These are phyloP conservation scores for Erodium moschatum DNA, from an alignment of 441 rosid genomes.

Conservation along the genomic window DNA sequence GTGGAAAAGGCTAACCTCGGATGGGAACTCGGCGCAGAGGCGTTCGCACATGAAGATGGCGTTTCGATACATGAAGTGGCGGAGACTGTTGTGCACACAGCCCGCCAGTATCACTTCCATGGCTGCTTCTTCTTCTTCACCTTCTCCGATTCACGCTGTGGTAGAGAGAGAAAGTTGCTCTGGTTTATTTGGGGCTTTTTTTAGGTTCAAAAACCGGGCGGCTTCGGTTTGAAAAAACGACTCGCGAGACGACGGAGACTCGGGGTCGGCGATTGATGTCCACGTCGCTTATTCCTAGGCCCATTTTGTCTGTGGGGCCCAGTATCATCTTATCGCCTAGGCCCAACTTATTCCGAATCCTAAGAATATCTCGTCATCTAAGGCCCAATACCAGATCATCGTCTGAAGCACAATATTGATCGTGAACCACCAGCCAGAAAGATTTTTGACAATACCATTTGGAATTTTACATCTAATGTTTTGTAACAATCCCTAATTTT, in stretches of 20 bases:
- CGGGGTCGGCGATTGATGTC: no score
- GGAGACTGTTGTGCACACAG: slow-evolving; percentile 73
- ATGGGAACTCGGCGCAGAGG: slow-evolving; percentile 88
- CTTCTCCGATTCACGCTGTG: slow-evolving; percentile 20
- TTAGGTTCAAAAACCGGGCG: slow-evolving; percentile 38
- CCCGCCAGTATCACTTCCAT: slow-evolving; percentile 85
- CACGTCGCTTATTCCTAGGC: not conserved
- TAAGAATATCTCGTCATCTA: no score
- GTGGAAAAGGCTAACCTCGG: slow-evolving; percentile 46
- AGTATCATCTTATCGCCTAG: no score
- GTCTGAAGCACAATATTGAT: no score
- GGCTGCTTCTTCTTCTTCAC: slow-evolving; percentile 22
- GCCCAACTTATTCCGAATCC: no score
- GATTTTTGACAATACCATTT: no score
- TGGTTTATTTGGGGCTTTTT: slow-evolving; percentile 25
- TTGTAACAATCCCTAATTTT: no score
- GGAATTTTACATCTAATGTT: no score
- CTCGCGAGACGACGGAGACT: not conserved
- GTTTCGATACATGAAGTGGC: slow-evolving; percentile 66
- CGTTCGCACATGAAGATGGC: slow-evolving; percentile 95
- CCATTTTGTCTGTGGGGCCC: not conserved
- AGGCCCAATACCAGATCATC: no score
- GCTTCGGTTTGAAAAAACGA: slow-evolving; percentile 18
- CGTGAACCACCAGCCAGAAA: no score
- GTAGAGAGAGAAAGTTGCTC: slow-evolving; percentile 21